phyloP scores from a whole-genome alignment of 1,139 yeast species.

The Pichia sp. region DNA sequence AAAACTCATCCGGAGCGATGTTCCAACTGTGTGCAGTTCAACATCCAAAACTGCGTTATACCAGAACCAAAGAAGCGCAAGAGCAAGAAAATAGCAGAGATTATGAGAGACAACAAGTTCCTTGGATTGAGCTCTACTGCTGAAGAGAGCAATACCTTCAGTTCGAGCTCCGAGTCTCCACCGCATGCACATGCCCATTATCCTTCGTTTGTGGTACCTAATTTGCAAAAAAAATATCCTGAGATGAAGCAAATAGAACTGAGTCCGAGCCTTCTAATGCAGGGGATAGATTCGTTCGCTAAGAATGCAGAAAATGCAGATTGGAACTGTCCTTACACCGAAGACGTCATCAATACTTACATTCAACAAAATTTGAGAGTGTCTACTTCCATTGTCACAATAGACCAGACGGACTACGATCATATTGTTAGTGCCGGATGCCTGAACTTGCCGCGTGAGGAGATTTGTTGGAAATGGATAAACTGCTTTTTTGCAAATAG shows the following conservation, averaged over 20 bases:
- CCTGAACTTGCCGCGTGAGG: conserved; percentile 56
- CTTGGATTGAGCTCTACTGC: too few species aligned
- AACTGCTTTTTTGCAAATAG: conserved; percentile 56
- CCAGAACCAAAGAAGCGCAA: conserved; percentile 31
- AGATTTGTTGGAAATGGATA: conserved; percentile 53
- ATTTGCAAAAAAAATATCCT: conserved; percentile 14
- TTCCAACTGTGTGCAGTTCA: conserved; percentile 50
- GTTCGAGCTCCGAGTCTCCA: too few species aligned
- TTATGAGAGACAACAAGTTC: too few species aligned
- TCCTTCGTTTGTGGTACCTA: conserved; percentile 12
- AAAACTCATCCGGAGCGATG: conserved; percentile 40
- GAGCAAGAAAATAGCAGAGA: conserved; percentile 18
- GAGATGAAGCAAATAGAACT: conserved; percentile 14
- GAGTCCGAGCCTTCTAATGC: conserved; percentile 17
- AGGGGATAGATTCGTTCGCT: conserved; percentile 9
- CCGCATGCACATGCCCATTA: too few species aligned
- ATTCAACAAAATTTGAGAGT: conserved; percentile 22
- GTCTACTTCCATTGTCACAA: conserved; percentile 25
- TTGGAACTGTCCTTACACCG: conserved; percentile 15
- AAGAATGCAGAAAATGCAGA: conserved; percentile 17
- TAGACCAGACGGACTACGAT: conserved; percentile 62
- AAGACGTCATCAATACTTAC: conserved; percentile 16
- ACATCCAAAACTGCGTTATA: conserved; percentile 42
- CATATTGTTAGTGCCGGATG: conserved; percentile 66
- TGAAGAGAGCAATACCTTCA: too few species aligned